Conservation (phyloP, 2,329 filamentous ascomycete genomes). For the Cytospora paraplurivora region DNA sequence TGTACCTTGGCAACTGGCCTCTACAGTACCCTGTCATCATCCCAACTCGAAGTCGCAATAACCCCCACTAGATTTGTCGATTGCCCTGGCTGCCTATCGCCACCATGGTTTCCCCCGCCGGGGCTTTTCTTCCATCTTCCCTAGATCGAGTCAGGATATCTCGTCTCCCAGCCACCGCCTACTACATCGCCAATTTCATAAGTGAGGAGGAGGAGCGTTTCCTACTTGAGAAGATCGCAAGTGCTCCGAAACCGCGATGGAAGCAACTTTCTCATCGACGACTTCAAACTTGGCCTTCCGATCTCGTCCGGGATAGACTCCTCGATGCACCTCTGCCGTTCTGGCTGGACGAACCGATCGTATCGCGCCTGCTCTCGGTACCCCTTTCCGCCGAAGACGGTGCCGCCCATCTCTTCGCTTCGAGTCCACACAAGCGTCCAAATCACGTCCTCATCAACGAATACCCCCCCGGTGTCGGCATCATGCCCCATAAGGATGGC, state of each 20-base stretch:
- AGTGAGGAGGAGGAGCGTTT: conserved; percentile 69
- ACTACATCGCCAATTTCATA: conserved; percentile 88
- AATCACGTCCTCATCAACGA: conserved; percentile 97
- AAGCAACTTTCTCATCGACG: conserved; percentile 84
- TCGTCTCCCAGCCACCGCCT: conserved; percentile 65
- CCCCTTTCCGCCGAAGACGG: conserved; percentile 38
- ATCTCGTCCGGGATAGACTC: conserved; percentile 76
- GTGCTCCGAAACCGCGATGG: conserved; percentile 77
- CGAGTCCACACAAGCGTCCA: conserved; percentile 72
- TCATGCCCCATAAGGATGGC: conserved; percentile 96
- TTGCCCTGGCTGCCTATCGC: conserved; percentile 10
- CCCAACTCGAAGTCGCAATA: background rate
- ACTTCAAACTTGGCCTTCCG: conserved; percentile 87
- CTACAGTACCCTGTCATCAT: background rate
- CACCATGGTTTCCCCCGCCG: conserved; percentile 21
- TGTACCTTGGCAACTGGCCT: background rate
- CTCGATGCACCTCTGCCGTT: conserved; percentile 71
- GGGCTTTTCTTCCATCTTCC: conserved; percentile 45
- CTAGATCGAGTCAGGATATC: conserved; percentile 56
- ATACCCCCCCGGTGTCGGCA: conserved; percentile 85
- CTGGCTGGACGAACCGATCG: conserved; percentile 73
- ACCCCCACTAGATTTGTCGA: background rate
- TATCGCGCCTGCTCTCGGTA: conserved; percentile 61
- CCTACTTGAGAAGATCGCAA: conserved; percentile 67
- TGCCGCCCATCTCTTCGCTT: conserved; percentile 48